These are phyloP conservation scores for Magnaporthiopsis rhizophila DNA, from an alignment of 2,329 filamentous ascomycete genomes.

Conservation along the genomic window DNA sequence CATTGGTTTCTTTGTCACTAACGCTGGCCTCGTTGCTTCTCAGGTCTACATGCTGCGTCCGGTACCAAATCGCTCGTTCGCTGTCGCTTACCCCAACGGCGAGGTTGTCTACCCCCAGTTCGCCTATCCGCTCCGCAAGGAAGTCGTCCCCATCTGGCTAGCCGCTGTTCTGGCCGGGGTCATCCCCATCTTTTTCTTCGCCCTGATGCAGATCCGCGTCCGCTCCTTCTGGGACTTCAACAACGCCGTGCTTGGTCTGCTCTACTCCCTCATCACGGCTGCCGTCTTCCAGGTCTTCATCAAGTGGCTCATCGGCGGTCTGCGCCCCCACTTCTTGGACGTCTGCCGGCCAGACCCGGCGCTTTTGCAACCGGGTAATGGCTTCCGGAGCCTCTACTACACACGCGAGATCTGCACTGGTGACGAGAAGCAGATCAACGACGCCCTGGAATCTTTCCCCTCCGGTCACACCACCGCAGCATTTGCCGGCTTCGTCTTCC, in stretches of 20 bases:
- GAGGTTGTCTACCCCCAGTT: constrained; percentile 64
- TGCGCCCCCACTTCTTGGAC: constrained; percentile 63
- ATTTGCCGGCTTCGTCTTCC: constrained; percentile 62
- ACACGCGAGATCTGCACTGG: constrained; percentile 64
- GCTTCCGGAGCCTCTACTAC: constrained; percentile 53
- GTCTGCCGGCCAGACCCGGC: constrained; percentile 56
- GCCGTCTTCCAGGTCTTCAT: constrained; percentile 72
- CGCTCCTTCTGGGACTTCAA: constrained; percentile 64
- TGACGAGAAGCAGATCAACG: constrained; percentile 55
- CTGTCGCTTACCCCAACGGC: constrained; percentile 57
- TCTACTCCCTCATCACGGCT: constrained; percentile 62
- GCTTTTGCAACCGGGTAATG: constrained; percentile 31
- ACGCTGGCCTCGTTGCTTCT: background rate
- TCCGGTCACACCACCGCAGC: constrained; percentile 68
- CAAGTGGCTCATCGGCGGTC: constrained; percentile 67
- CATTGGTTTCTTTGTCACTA: constrained; percentile 3
- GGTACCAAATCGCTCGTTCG: constrained; percentile 60
- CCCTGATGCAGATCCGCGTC: constrained; percentile 59
- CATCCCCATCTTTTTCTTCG: constrained; percentile 55
- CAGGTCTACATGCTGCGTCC: constrained; percentile 57
- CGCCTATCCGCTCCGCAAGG: constrained; percentile 61
- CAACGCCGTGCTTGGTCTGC: constrained; percentile 60
- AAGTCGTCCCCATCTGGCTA: constrained; percentile 64
- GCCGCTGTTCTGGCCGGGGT: constrained; percentile 58
- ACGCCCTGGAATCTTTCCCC: constrained; percentile 63